Percentiles rank a stretch among this genome's conserved stretches.
Conservation (phyloP, 257 asterid genomes). For the Ajuga chamaepitys region DNA sequence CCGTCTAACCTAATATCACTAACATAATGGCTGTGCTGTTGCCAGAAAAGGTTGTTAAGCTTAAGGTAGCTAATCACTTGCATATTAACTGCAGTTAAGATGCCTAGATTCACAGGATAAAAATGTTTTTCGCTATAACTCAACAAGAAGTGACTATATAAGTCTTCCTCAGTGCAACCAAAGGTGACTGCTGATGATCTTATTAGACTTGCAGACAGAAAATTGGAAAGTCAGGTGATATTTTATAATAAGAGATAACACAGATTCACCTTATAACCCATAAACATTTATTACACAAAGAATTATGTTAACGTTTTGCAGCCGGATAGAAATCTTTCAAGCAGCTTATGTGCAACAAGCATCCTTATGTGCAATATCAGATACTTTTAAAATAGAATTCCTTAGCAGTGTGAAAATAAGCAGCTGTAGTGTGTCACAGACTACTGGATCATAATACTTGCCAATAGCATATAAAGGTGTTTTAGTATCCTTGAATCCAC, state of each 20-base stretch:
- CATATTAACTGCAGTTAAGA: background rate
- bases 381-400: background rate
- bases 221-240: background rate
- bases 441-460: slow-evolving; percentile 10
- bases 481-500: slow-evolving; percentile 94
- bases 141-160: background rate
- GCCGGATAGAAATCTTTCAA: background rate
- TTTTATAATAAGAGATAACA: background rate
- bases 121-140: background rate
- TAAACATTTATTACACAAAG: background rate
- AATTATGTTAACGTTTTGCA: background rate
- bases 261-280: background rate
- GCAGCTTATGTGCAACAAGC: background rate
- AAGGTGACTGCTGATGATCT: background rate
- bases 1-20: background rate
- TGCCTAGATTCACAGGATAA: background rate
- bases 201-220: background rate
- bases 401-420: background rate
- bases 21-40: background rate
- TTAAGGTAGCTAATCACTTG: background rate
- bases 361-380: background rate
- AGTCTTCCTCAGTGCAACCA: background rate
- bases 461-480: slow-evolving; percentile 96
- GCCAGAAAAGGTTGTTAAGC: background rate
- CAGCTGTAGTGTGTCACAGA: background rate